Conservation (phyloP, 2,329 filamentous ascomycete genomes). For the Aspergillus felis region DNA sequence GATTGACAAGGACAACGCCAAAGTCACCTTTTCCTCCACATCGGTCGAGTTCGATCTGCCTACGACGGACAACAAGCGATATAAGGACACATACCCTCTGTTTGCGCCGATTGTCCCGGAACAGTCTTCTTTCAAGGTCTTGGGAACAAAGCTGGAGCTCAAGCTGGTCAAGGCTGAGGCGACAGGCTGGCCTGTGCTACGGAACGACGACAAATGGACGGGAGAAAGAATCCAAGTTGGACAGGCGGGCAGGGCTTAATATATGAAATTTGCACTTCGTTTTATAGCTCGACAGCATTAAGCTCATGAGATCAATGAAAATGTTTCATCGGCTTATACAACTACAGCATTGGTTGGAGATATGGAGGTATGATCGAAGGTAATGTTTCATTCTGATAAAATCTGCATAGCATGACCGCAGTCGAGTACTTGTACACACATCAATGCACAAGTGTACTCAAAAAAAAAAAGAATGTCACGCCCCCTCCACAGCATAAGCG, state of each 20-base stretch:
- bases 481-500: conserved; percentile 47
- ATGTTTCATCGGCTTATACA: background rate
- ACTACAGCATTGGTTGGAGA: background rate
- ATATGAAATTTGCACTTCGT: background rate
- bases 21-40: conserved; percentile 62
- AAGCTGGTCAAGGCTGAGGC: conserved; percentile 69
- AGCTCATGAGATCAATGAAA: background rate
- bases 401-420: background rate
- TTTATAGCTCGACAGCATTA: background rate
- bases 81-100: conserved; percentile 67
- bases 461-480: conserved; percentile 37
- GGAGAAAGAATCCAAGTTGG: conserved; percentile 89
- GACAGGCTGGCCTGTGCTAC: conserved; percentile 77
- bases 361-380: background rate
- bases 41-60: conserved; percentile 72
- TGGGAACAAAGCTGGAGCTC: conserved; percentile 87
- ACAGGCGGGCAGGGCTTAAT: conserved; percentile 61
- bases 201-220: conserved; percentile 68
- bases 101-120: conserved; percentile 72
- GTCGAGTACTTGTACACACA: conserved; percentile 1
- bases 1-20: conserved; percentile 77
- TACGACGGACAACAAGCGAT: conserved; percentile 84
- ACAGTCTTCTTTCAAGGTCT: conserved; percentile 72
- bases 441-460: conserved; percentile 4
- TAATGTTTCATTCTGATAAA: background rate